Evolutionary conservation across 2,329 filamentous ascomycete species (phyloP).

Genomic region (Colletotrichum aenigma): DNA sequence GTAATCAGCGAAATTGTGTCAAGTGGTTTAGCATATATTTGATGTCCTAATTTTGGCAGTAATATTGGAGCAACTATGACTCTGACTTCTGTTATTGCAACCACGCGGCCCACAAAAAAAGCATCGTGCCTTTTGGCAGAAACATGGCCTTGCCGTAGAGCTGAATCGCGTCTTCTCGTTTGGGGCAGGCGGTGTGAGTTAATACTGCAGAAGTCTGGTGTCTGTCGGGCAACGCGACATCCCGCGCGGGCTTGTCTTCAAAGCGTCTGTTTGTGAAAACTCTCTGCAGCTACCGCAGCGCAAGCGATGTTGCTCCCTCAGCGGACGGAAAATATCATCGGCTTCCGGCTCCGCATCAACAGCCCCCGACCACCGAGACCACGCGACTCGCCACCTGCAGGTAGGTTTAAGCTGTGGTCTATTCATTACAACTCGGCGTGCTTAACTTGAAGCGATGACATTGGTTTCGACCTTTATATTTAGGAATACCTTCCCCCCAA

Average conservation of each 20-base stretch:
- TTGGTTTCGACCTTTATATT: not conserved
- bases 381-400: not conserved
- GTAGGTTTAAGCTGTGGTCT: not conserved
- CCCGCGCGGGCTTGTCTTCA: not conserved
- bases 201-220: not conserved
- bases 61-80: not conserved
- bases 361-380: not conserved
- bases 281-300: too few relatives aligned
- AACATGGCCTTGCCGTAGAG: not conserved
- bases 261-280: too few relatives aligned
- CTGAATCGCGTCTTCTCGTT: not conserved
- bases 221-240: not conserved
- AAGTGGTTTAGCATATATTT: not conserved
- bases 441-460: not conserved
- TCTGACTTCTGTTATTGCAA: not conserved
- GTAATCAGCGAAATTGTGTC: not conserved
- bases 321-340: not conserved
- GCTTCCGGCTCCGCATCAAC: not conserved
- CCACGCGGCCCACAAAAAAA: not conserved
- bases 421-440: not conserved
- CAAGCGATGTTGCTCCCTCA: not conserved
- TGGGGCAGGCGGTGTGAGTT: rapidly evolving
- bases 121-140: not conserved
- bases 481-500: not conserved
- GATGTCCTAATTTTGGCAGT: not conserved